Conservation (phyloP, 2,329 filamentous ascomycete species). For the Fonsecaea pugnacius region DNA sequence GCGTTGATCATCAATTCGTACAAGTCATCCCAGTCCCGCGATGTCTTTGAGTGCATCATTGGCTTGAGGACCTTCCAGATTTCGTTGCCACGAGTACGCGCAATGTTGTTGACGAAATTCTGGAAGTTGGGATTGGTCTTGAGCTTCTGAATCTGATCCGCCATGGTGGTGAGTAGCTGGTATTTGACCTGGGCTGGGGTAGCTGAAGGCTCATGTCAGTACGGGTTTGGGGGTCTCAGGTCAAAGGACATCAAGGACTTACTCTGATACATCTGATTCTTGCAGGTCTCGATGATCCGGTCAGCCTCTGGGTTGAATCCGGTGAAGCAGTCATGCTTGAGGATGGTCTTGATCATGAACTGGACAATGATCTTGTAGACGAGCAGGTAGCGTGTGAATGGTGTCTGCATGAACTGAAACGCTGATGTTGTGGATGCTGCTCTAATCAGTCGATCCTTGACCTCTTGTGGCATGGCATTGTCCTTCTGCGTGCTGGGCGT, state of each 20-base stretch:
- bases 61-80: slow-evolving; percentile 30
- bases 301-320: slow-evolving; percentile 31
- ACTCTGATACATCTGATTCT: slow-evolving; percentile 30
- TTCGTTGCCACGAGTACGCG: slow-evolving; percentile 23
- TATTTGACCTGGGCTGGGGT: slow-evolving; percentile 32
- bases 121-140: slow-evolving; percentile 22
- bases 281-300: slow-evolving; percentile 18
- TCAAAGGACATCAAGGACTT: neutral
- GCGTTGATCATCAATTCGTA: slow-evolving; percentile 29
- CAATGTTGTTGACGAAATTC: slow-evolving; percentile 20
- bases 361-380: slow-evolving; percentile 34
- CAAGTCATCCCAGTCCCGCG: slow-evolving; percentile 33
- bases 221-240: neutral
- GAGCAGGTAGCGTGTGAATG: slow-evolving; percentile 31
- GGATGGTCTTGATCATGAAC: slow-evolving; percentile 28
- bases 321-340: slow-evolving; percentile 28
- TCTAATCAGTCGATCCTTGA: slow-evolving; percentile 32
- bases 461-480: slow-evolving; percentile 22
- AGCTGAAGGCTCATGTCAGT: slow-evolving; percentile 16
- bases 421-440: slow-evolving; percentile 29
- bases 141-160: slow-evolving; percentile 23
- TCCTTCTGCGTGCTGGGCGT: slow-evolving; percentile 33
- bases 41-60: slow-evolving; percentile 30
- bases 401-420: slow-evolving; percentile 29
- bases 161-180: slow-evolving; percentile 31